These are phyloP conservation scores for Phialemoniopsis sp. DNA, from an alignment of 2,329 filamentous ascomycete genomes.

Conservation along the genomic window DNA sequence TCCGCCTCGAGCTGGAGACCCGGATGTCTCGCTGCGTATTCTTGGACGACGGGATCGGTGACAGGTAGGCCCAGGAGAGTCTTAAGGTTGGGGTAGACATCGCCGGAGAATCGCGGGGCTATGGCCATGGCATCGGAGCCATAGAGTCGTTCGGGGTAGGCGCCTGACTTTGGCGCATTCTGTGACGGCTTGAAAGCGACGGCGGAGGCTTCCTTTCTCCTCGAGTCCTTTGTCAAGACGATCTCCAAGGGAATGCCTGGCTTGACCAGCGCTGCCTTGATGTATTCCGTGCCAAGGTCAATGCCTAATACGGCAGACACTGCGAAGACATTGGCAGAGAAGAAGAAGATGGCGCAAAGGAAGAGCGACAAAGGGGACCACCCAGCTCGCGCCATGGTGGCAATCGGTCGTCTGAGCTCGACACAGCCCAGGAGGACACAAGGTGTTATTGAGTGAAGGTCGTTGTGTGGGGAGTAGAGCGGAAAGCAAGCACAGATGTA, in stretches of 20 bases:
- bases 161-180: slow-evolving; percentile 55
- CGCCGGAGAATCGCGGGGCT: slow-evolving; percentile 80
- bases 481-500: neutral
- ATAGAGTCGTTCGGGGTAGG: slow-evolving; percentile 85
- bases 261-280: slow-evolving; percentile 94
- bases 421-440: no score
- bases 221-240: slow-evolving; percentile 94
- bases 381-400: slow-evolving; percentile 31
- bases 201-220: slow-evolving; percentile 88
- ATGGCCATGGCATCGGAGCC: slow-evolving; percentile 89
- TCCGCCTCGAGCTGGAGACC: slow-evolving; percentile 65
- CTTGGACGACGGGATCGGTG: slow-evolving; percentile 53
- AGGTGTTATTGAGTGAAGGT: no score
- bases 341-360: slow-evolving; percentile 34
- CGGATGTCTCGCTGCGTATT: slow-evolving; percentile 75
- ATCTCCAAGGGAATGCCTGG: slow-evolving; percentile 97
- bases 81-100: slow-evolving; percentile 95
- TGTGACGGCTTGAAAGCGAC: slow-evolving; percentile 90
- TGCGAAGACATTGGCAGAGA: slow-evolving; percentile 45
- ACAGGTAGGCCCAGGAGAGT: slow-evolving; percentile 73
- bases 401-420: neutral
- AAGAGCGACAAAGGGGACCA: slow-evolving; percentile 28
- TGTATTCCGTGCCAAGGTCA: slow-evolving; percentile 92
- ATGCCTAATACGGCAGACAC: slow-evolving; percentile 79
- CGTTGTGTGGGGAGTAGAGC: neutral